Evolutionary conservation across 2,329 filamentous ascomycete species (phyloP).

Genomic region (Thelonectria blattea): DNA sequence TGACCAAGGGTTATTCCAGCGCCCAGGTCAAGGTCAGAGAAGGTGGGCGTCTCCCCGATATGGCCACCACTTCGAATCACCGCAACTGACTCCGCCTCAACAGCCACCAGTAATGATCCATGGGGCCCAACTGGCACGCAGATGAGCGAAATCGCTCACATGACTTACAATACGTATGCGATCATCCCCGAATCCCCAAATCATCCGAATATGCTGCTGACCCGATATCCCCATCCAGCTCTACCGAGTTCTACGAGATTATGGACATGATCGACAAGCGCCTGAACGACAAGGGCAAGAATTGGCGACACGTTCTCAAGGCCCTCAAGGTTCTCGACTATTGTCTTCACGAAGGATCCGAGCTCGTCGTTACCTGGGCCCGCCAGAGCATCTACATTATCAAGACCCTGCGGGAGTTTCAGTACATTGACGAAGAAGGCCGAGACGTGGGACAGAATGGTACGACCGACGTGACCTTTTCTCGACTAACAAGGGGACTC

Average conservation of each 20-base stretch:
- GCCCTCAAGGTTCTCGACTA: slow-evolving; percentile 98
- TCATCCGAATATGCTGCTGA: slow-evolving; percentile 22
- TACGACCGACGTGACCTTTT: slow-evolving; percentile 50
- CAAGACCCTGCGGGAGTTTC: slow-evolving; percentile 96
- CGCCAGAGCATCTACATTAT: slow-evolving; percentile 98
- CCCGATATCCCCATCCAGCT: slow-evolving; percentile 57
- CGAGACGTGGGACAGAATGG: slow-evolving; percentile 96
- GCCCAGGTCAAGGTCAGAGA: slow-evolving; percentile 98
- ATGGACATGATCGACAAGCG: slow-evolving; percentile 99
- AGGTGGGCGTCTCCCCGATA: slow-evolving; percentile 64
- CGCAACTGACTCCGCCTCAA: slow-evolving; percentile 30
- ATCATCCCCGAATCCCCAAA: not conserved
- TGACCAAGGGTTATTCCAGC: slow-evolving; percentile 96
- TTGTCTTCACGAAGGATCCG: slow-evolving; percentile 95
- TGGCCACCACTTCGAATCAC: slow-evolving; percentile 4
- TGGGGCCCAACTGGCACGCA: slow-evolving; percentile 98
- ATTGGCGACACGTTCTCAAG: slow-evolving; percentile 98
- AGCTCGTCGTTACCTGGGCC: slow-evolving; percentile 96
- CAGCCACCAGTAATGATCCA: slow-evolving; percentile 97
- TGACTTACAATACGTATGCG: slow-evolving; percentile 95
- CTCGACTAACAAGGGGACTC: slow-evolving; percentile 1
- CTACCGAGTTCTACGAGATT: slow-evolving; percentile 98
- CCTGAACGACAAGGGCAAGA: slow-evolving; percentile 98
- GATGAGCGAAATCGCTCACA: slow-evolving; percentile 97
- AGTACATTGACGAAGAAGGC: slow-evolving; percentile 94